Evolutionary conservation across 352 stramenopile genomes (phyloP).

Genomic region (Elongisporangium anandrum): DNA sequence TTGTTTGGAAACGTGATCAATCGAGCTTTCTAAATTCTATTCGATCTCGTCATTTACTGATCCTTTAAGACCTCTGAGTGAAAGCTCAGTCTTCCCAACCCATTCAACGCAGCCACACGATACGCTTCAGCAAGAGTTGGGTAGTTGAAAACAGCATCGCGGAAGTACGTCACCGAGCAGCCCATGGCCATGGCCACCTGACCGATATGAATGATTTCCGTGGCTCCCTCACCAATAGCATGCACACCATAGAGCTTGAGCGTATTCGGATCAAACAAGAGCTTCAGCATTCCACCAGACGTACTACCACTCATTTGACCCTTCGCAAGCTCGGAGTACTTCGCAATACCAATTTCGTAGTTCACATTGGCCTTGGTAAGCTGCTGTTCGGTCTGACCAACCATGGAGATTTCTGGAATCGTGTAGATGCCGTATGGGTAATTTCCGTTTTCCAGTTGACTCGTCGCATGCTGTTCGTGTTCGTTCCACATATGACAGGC

Average conservation of each 20-base stretch:
- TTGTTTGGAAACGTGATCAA: neutral
- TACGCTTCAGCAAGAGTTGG: constrained; percentile 90
- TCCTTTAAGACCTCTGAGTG: constrained; percentile 32
- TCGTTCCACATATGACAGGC: constrained; percentile 85
- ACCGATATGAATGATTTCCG: constrained; percentile 92
- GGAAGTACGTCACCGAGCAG: constrained; percentile 85
- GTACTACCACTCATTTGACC: constrained; percentile 86
- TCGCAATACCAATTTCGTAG: constrained; percentile 86
- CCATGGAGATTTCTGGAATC: constrained; percentile 90
- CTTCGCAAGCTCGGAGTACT: constrained; percentile 86
- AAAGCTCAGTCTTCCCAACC: constrained; percentile 79
- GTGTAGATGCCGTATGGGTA: constrained; percentile 92
- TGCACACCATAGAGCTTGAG: constrained; percentile 86
- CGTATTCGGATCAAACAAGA: constrained; percentile 79
- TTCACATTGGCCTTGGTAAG: constrained; percentile 75
- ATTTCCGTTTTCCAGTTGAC: constrained; percentile 69
- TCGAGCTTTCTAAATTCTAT: neutral
- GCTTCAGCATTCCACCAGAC: constrained; percentile 83
- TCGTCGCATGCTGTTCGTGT: constrained; percentile 47
- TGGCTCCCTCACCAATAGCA: constrained; percentile 86
- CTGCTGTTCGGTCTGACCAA: constrained; percentile 87
- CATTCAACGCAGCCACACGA: constrained; percentile 83
- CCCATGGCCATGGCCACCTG: constrained; percentile 85
- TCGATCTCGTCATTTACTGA: neutral
- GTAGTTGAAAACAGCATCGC: constrained; percentile 91